phyloP scores from a whole-genome alignment of 768 basidiomycete species.

The Lyophyllum semitale region DNA sequence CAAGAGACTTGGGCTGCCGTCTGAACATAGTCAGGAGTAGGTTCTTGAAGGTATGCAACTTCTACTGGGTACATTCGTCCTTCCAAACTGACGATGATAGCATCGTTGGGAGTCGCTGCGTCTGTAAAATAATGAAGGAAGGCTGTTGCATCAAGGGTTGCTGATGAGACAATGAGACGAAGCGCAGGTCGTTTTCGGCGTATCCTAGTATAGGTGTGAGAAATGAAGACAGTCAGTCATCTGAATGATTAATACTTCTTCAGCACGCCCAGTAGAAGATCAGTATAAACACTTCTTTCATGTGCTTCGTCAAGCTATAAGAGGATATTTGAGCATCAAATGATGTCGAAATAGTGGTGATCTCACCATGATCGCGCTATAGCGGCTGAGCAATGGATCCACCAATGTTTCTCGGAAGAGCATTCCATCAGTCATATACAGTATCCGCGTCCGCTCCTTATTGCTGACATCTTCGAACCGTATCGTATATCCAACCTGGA shows the following conservation, averaged over 20 bases:
- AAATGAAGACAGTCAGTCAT: constrained; percentile 4
- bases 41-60: constrained; percentile 81
- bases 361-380: constrained; percentile 92
- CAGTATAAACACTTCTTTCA: constrained; percentile 94
- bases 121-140: constrained; percentile 89
- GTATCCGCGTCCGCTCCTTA: constrained; percentile 83
- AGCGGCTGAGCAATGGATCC: constrained; percentile 89
- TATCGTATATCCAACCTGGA: constrained; percentile 94
- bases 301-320: constrained; percentile 94
- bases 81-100: constrained; percentile 86
- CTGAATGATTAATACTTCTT: constrained; percentile 79
- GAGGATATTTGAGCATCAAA: not conserved
- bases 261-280: constrained; percentile 85
- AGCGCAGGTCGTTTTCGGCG: constrained; percentile 88
- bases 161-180: constrained; percentile 91
- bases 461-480: constrained; percentile 93
- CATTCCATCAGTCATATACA: constrained; percentile 99
- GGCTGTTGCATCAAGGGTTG: constrained; percentile 90
- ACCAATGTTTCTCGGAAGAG: constrained; percentile 92
- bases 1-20: constrained; percentile 83
- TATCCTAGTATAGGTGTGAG: constrained; percentile 57
- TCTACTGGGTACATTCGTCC: constrained; percentile 96
- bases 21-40: constrained; percentile 77
- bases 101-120: constrained; percentile 62
- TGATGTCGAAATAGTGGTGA: not conserved